Conservation (phyloP, 2,329 filamentous ascomycete species). For the Hypoxylon sp. region DNA sequence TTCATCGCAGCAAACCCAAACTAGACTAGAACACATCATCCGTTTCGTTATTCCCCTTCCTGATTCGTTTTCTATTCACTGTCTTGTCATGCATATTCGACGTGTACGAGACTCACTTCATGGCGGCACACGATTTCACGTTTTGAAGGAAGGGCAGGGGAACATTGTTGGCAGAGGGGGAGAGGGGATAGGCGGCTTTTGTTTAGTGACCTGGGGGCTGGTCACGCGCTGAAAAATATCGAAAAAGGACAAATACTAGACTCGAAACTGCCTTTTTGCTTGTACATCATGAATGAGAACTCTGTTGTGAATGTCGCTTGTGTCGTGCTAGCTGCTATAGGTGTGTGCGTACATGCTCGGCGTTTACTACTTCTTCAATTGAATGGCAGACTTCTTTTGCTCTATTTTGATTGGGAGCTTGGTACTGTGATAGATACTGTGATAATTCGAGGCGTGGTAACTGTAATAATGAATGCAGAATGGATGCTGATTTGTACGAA, state of each 20-base stretch:
- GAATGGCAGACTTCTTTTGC: conserved; percentile 8
- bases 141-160: background rate
- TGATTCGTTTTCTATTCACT: conserved; percentile 3
- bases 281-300: conserved; percentile 17
- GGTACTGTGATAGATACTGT: background rate
- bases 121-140: conserved; percentile 15
- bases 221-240: background rate
- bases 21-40: conserved; percentile 10
- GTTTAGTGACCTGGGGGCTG: conserved; percentile 2
- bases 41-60: conserved; percentile 2
- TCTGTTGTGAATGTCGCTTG: background rate
- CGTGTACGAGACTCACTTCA: conserved; percentile 2
- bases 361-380: background rate
- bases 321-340: background rate
- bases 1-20: background rate
- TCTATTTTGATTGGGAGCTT: background rate
- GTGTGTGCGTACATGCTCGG: background rate
- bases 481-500: background rate
- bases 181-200: conserved; percentile 7
- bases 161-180: conserved; percentile 7
- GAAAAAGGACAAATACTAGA: conserved; percentile 1
- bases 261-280: background rate
- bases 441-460: background rate
- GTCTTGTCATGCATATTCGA: conserved; percentile 7
- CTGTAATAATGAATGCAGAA: background rate